Base-by-base conservation (phyloP, 2,329 filamentous ascomycete genomes). In the Fusarium sp. region DNA sequence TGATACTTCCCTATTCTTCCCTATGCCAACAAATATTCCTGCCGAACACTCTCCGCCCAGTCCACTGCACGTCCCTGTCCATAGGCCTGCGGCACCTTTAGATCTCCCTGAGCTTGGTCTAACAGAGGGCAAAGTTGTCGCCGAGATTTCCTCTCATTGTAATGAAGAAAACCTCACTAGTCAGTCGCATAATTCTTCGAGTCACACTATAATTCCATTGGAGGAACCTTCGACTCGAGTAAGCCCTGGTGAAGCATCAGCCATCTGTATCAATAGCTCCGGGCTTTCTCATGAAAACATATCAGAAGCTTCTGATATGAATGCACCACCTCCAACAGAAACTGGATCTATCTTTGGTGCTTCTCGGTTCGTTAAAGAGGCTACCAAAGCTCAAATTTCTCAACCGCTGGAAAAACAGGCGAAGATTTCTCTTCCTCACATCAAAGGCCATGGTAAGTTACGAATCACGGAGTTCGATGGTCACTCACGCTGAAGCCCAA, bases 31-130 rank as follows among this genome's bases (percentile, higher is more conserved):
- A 22, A 38, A 50, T 6, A 33, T 38, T 28, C 15, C 59, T 41
- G 26, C 51, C 53, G 44, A 41, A 8, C n/a, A 54, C 24, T 30
- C 39, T n/a, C 14, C 42, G 22, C 35, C 36, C 26, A 61, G 41
- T n/a, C 53, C 31, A 36, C 35, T n/a, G n/a, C 55, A n/a, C n/a
- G 36, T 15, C 24, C 45, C 38, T 44, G 16, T 28, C 9, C 48
- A 28, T 50, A 67, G 41, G 28, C 26, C 42, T 20, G 24, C 24
- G 44, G 61, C 47, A 22, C 66, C 74, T 18, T 47, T 74, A 9
- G 66, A 75, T 45, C 59, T 77, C 38, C 67, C 71, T 33, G 74
- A 75, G 36, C 36, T 75, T 33, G 71, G 69, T 10, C 39, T 74
- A 18, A 18, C 26, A 14, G 64, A 60, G 20, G 48, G 30, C 22